phyloP scores from a whole-genome alignment of 495 filamentous ascomycete species.

The Parathielavia hyrcaniae region DNA sequence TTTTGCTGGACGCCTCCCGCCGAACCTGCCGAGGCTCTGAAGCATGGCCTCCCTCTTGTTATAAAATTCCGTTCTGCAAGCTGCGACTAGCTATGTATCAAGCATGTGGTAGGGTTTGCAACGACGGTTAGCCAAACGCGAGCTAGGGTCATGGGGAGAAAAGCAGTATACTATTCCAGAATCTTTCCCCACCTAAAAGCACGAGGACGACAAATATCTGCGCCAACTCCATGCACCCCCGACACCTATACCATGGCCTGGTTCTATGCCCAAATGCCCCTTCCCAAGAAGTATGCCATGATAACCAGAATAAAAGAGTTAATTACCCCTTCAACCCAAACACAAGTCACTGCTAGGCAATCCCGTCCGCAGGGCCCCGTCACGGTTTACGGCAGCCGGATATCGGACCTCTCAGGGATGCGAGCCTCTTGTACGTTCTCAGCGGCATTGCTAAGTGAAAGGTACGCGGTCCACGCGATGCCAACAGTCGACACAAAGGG shows the following conservation, averaged over 20 bases:
- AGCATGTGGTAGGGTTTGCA: neutral
- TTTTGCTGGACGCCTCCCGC: neutral
- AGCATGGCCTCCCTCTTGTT: neutral
- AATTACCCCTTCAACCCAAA: neutral
- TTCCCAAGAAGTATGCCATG: neutral
- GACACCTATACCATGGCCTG: neutral
- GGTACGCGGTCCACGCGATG: constrained; percentile 98
- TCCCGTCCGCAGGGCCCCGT: neutral
- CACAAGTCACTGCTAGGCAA: neutral
- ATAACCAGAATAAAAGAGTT: neutral
- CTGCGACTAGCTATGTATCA: no score
- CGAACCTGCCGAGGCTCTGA: neutral
- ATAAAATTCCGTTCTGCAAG: no score
- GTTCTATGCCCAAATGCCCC: neutral
- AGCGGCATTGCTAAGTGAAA: constrained; percentile 86
- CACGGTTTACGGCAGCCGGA: constrained; percentile 7
- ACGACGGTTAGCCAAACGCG: neutral
- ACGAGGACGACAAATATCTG: neutral
- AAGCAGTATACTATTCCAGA: neutral
- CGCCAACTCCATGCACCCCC: constrained; percentile 12
- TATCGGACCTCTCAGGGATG: neutral
- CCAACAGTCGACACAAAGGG: constrained; percentile 95
- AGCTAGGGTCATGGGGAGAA: neutral
- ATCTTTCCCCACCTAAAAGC: neutral
- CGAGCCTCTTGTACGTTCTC: constrained; percentile 49